Evolutionary conservation across 2,329 filamentous ascomycete species (phyloP).

Genomic region (Beauveria sp.): DNA sequence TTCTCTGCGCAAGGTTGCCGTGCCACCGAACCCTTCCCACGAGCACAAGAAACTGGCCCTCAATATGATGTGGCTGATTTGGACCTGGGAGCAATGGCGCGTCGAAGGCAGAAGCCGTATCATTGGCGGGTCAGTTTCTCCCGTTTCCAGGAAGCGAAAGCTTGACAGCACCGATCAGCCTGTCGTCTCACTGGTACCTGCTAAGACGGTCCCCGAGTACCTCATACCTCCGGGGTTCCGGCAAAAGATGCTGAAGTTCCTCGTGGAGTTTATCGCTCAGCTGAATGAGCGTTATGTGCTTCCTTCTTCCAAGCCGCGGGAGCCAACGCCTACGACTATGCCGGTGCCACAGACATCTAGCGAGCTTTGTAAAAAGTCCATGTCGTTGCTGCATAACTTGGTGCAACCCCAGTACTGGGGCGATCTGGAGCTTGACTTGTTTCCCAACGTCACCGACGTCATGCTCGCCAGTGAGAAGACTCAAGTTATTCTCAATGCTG

Average conservation of each 20-base stretch:
- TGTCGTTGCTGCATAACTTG: slow-evolving; percentile 74
- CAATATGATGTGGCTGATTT: slow-evolving; percentile 84
- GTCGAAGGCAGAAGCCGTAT: slow-evolving; percentile 49
- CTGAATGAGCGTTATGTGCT: slow-evolving; percentile 78
- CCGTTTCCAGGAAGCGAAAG: slow-evolving; percentile 66
- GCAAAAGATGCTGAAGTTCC: slow-evolving; percentile 82
- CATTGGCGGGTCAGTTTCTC: slow-evolving; percentile 55
- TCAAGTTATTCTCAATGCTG: slow-evolving; percentile 47
- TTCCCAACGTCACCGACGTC: slow-evolving; percentile 81
- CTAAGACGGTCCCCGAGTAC: slow-evolving; percentile 50
- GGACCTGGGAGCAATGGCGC: slow-evolving; percentile 84
- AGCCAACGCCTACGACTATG: slow-evolving; percentile 36
- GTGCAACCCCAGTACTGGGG: slow-evolving; percentile 85
- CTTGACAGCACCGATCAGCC: slow-evolving; percentile 53
- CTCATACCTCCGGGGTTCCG: slow-evolving; percentile 60
- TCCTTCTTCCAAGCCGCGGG: slow-evolving; percentile 60
- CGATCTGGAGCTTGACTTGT: slow-evolving; percentile 84
- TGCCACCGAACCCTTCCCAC: slow-evolving; percentile 73
- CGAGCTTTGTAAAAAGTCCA: slow-evolving; percentile 79
- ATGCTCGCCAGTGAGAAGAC: slow-evolving; percentile 79
- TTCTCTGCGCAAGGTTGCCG: slow-evolving; percentile 80
- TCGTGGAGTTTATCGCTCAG: slow-evolving; percentile 90
- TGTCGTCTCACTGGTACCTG: slow-evolving; percentile 47
- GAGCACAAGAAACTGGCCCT: slow-evolving; percentile 89
- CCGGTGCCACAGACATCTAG: slow-evolving; percentile 49